Base-by-base conservation (phyloP, 371 early-diverging fungal species). In the Rhizomucor pusillus region DNA sequence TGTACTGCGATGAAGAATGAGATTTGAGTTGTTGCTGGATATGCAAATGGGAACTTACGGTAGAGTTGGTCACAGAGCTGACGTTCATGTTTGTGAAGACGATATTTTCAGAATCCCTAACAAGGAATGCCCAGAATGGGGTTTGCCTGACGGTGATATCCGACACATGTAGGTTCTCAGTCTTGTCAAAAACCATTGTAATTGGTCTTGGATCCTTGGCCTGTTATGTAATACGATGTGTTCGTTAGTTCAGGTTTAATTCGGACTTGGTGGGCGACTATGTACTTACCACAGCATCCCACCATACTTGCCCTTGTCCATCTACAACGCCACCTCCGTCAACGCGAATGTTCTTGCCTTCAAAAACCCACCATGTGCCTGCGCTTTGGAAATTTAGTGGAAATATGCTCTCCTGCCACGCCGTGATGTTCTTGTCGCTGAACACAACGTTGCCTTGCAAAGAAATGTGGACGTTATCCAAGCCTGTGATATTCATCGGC, bases 261-360 rank as follows among this genome's bases (percentile, higher is more conserved):
- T n/a, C n/a, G n/a, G n/a, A n/a, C n/a, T n/a, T n/a, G n/a, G 12
- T 45, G 5, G 47, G n/a, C 23, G 3, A 52, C 24, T 19, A 25
- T 23, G 33, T 16, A 47, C 13, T 37, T 57, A 57, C 57, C 45
- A 29, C 25, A 3, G 57, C 57, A 50, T 62, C 57, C 44, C 56
- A 62, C 57, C 57, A 62, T n/a, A 55, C 54, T 45, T 62, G 62
- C 5, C 54, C 62, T 23, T 62, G 51, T 40, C 62, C 62, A 43
- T 56, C 41, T 9, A 57, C 51, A 12, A 29, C 45, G 23, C 62
- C 62, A 12, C 62, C 62, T 12, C 62, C 62, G 47, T 62, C 52
- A 19, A 62, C 40, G 20, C 22, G 50, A 14, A 57, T 47, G 12
- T 56, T 29, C n/a, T 53, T 50, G 10, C 65, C 65, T 5, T 60